These are phyloP conservation scores for Monilinia fructicola DNA, from an alignment of 2,329 filamentous ascomycete species.

Conservation along the genomic window DNA sequence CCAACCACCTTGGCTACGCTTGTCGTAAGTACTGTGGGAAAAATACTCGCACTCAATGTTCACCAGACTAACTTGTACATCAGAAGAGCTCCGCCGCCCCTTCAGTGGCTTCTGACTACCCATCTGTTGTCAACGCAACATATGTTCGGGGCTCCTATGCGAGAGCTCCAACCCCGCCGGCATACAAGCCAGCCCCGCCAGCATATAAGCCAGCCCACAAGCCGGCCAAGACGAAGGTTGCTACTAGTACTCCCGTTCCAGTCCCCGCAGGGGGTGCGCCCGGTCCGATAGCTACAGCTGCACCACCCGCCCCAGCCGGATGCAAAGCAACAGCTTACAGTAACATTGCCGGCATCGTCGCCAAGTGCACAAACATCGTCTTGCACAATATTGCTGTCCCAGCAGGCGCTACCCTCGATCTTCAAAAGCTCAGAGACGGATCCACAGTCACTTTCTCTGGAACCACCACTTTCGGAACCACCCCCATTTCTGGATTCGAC, in stretches of 20 bases:
- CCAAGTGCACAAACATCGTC: slow-evolving; percentile 46
- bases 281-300: no score
- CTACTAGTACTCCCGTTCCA: no score
- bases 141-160: no score
- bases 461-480: slow-evolving; percentile 63
- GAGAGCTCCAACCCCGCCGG: background rate
- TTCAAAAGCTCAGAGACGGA: slow-evolving; percentile 44
- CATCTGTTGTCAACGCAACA: background rate
- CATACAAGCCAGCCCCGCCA: no score
- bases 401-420: slow-evolving; percentile 43
- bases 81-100: background rate
- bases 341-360: slow-evolving; percentile 42
- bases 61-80: background rate
- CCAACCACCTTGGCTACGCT: slow-evolving; percentile 13
- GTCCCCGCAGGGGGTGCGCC: no score
- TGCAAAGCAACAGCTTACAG: slow-evolving; percentile 56
- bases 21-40: background rate
- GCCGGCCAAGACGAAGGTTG: no score
- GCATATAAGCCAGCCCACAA: no score
- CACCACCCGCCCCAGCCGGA: background rate
- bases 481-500: slow-evolving; percentile 60
- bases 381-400: slow-evolving; percentile 45
- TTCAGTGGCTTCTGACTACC: background rate
- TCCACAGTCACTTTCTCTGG: slow-evolving; percentile 60
- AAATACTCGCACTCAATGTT: background rate